phyloP scores from a whole-genome alignment of 2,329 filamentous ascomycete genomes.

The Fusarium paranaense region DNA sequence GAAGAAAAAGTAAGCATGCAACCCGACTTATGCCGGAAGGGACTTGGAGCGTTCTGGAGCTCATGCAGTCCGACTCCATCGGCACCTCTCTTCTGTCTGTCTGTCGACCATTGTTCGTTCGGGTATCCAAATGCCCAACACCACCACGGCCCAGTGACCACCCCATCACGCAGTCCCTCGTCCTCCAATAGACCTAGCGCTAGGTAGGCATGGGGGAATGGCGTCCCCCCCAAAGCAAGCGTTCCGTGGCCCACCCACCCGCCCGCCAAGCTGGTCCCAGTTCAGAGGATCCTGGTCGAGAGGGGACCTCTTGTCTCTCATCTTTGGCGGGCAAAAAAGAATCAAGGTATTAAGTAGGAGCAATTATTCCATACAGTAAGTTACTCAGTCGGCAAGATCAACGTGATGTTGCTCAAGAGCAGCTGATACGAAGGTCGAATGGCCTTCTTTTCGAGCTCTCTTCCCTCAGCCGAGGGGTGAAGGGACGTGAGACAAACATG shows the following conservation, averaged over 20 bases:
- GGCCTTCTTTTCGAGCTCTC: not conserved
- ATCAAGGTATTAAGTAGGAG: slow-evolving; percentile 5
- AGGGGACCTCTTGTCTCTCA: not conserved
- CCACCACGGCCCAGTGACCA: slow-evolving; percentile 2
- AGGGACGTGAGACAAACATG: not conserved
- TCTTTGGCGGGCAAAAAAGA: not conserved
- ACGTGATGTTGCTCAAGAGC: not conserved
- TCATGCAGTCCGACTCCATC: not conserved
- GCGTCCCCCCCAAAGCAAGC: slow-evolving; percentile 16
- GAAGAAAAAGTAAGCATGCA: not conserved
- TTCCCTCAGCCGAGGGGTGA: not conserved
- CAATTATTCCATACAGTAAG: not conserved
- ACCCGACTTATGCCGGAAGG: slow-evolving; percentile 4
- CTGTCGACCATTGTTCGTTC: not conserved
- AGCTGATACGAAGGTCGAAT: not conserved
- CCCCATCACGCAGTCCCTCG: not conserved
- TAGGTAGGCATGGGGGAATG: slow-evolving; percentile 27
- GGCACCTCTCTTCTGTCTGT: not conserved
- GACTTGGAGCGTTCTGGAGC: slow-evolving; percentile 1
- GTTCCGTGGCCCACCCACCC: slow-evolving; percentile 25
- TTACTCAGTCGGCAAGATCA: not conserved
- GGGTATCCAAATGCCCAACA: slow-evolving; percentile 15
- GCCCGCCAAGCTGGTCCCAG: slow-evolving; percentile 27
- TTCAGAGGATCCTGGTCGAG: slow-evolving; percentile 15
- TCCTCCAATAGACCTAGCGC: slow-evolving; percentile 29